phyloP scores from a whole-genome alignment of 768 basidiomycete genomes.

The Mycena latifolia region DNA sequence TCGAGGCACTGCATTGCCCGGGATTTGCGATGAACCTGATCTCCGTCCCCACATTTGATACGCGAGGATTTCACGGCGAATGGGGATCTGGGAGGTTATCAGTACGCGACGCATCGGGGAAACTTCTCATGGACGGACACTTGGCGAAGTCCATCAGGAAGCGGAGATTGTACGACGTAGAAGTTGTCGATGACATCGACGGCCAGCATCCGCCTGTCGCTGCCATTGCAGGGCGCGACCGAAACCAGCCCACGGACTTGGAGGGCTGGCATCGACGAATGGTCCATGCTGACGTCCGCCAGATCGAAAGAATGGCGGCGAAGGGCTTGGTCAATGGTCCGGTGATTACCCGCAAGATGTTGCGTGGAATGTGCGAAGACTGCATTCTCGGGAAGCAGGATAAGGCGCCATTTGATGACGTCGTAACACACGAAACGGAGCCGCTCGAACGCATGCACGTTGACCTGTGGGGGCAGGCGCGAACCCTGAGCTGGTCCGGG shows the following conservation, averaged over 20 bases:
- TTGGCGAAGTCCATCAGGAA: neutral
- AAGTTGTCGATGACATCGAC: neutral
- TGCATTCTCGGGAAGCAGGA: neutral
- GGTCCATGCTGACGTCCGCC: neutral
- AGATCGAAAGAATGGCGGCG: neutral
- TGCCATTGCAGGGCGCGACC: neutral
- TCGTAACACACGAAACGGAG: neutral
- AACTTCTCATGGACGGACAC: neutral
- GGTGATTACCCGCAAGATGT: neutral
- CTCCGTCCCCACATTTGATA: too few relatives aligned
- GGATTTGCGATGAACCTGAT: too few relatives aligned
- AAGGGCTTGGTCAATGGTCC: neutral
- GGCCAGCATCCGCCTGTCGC: neutral
- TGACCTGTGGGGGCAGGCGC: constrained; percentile 1
- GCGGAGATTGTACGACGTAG: neutral
- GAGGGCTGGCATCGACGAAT: neutral
- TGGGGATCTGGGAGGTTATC: too few relatives aligned
- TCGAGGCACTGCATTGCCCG: too few relatives aligned
- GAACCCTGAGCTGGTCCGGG: neutral
- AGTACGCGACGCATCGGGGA: too few relatives aligned
- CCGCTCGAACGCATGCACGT: neutral
- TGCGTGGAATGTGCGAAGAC: too few relatives aligned
- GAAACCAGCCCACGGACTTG: neutral
- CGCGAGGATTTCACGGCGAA: too few relatives aligned
- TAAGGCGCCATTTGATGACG: neutral